phyloP scores from a whole-genome alignment of 495 filamentous ascomycete species.

The Aspergillus taichungensis region DNA sequence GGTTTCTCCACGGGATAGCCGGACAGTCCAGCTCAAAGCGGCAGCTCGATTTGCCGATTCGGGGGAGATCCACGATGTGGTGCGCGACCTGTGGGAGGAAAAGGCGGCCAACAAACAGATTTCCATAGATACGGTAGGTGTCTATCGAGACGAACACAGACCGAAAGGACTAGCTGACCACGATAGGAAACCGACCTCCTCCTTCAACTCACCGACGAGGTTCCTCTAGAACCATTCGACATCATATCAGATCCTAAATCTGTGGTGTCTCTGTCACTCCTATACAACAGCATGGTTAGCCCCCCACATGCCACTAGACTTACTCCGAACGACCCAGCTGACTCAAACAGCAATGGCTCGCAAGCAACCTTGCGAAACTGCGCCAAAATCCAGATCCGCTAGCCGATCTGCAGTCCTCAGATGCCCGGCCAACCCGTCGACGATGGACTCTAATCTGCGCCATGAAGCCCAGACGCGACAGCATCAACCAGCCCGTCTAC shows the following conservation, averaged over 20 bases:
- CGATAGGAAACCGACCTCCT: conserved; percentile 57
- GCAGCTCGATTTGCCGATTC: conserved; percentile 63
- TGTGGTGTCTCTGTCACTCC: conserved; percentile 70
- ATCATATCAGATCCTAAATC: conserved; percentile 85
- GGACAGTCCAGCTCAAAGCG: conserved; percentile 51
- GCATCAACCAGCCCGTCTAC: conserved; percentile 54
- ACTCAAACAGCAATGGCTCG: conserved; percentile 68
- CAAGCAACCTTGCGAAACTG: conserved; percentile 64
- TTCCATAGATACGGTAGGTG: conserved; percentile 33
- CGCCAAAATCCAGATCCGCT: conserved; percentile 55
- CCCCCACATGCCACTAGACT: background rate
- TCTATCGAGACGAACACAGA: background rate
- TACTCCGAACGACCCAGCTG: conserved; percentile 1
- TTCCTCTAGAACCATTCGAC: conserved; percentile 60
- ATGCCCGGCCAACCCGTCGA: conserved; percentile 39
- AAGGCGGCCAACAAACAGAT: conserved; percentile 22
- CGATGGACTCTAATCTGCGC: conserved; percentile 72
- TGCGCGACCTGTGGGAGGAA: conserved; percentile 53
- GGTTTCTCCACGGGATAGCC: conserved; percentile 26
- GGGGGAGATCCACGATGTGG: conserved; percentile 56
- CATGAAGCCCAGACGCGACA: conserved; percentile 47
- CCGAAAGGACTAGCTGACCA: conserved; percentile 2
- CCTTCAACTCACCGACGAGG: conserved; percentile 52
- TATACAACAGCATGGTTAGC: conserved; percentile 83
- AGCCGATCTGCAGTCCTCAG: conserved; percentile 32